phyloP scores from a whole-genome alignment of 306 rosid genomes.

The Dalbergia cochinchinensis region DNA sequence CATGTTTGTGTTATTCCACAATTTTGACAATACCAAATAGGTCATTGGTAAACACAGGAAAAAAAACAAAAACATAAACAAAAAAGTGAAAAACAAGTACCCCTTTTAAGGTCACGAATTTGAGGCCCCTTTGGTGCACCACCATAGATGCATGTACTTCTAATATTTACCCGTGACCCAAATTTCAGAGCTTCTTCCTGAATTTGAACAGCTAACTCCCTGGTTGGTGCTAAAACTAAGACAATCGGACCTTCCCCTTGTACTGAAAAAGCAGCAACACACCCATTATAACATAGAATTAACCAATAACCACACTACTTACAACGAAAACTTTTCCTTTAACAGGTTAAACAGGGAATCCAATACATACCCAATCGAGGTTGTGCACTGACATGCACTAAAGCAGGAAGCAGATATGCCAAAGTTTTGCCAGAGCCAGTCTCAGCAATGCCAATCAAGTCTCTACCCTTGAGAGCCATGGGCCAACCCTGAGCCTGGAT shows the following conservation, averaged over 20 bases:
- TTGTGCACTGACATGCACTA: conserved; percentile 93
- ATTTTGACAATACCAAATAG: neutral
- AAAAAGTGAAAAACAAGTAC: conserved; percentile 45
- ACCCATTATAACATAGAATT: conserved; percentile 26
- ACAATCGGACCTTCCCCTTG: conserved; percentile 91
- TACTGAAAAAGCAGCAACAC: conserved; percentile 54
- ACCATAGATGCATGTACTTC: conserved; percentile 88
- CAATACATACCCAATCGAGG: conserved; percentile 76
- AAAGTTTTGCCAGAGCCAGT: conserved; percentile 98
- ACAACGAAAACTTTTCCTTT: neutral
- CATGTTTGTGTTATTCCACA: conserved; percentile 33
- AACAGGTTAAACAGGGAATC: neutral
- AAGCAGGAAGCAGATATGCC: conserved; percentile 86
- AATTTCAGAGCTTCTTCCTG: conserved; percentile 89
- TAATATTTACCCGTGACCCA: conserved; percentile 60
- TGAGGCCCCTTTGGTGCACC: conserved; percentile 99
- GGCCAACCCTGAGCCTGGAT: conserved; percentile 99
- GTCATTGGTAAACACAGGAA: neutral
- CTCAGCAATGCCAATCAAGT: conserved; percentile 96
- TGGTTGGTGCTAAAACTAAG: conserved; percentile 88
- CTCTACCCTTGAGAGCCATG: conserved; percentile 96
- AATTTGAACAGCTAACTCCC: conserved; percentile 96
- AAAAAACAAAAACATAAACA: too few relatives aligned
- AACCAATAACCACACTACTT: neutral
- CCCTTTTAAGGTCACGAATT: conserved; percentile 89